These are phyloP conservation scores for Lactarius trivialis DNA, from an alignment of 768 basidiomycete species.

Conservation along the genomic window DNA sequence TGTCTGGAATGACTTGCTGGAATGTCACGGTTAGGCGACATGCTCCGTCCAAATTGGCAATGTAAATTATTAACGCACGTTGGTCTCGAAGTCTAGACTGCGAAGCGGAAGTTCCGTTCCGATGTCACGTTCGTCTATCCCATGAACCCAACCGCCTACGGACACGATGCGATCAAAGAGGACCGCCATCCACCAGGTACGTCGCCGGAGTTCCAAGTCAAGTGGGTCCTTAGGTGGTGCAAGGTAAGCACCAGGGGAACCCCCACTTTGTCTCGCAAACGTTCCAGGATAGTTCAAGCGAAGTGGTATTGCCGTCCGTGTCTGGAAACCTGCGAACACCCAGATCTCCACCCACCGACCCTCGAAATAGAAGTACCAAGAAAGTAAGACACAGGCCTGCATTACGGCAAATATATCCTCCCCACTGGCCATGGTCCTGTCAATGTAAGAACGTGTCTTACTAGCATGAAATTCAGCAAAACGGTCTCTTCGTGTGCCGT, in stretches of 20 bases:
- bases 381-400: conserved; percentile 80
- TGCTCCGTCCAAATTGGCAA: conserved; percentile 1
- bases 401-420: conserved; percentile 82
- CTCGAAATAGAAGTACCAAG: conserved; percentile 90
- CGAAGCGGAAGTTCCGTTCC: conserved; percentile 79
- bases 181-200: conserved; percentile 91
- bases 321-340: conserved; percentile 85
- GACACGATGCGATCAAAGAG: conserved; percentile 73
- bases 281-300: conserved; percentile 84
- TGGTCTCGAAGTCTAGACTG: conserved; percentile 66
- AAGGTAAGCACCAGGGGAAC: conserved; percentile 72
- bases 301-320: conserved; percentile 72
- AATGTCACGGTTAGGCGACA: conserved; percentile 16
- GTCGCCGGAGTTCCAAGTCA: conserved; percentile 70
- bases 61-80: conserved; percentile 44
- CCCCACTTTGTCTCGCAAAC: conserved; percentile 59
- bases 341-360: conserved; percentile 88
- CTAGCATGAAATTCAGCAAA: conserved; percentile 84
- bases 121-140: conserved; percentile 75
- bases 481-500: conserved; percentile 73
- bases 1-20: conserved; percentile 56
- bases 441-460: conserved; percentile 83
- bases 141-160: conserved; percentile 77
- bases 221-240: conserved; percentile 69
- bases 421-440: conserved; percentile 84